Conservation (phyloP, 2,329 filamentous ascomycete species). For the Diaporthe destruens region DNA sequence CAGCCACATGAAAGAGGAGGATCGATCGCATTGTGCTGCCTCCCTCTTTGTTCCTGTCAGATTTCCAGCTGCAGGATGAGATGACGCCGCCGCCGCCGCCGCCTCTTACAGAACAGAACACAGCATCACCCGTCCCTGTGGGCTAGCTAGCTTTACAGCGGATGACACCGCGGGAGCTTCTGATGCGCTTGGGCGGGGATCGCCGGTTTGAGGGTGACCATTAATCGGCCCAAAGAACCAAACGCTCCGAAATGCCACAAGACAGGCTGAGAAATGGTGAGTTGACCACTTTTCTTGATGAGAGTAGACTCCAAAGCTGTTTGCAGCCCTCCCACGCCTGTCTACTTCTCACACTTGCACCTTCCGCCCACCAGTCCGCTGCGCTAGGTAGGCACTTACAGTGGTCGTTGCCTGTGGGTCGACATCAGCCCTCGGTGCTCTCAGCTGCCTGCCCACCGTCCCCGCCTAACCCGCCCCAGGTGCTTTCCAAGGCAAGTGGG, state of each 20-base stretch:
- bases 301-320: too few species aligned
- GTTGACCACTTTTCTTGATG: neutral
- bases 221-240: neutral
- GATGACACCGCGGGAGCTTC: neutral
- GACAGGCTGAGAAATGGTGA: slow-evolving; percentile 9
- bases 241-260: slow-evolving; percentile 3
- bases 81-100: neutral
- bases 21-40: neutral
- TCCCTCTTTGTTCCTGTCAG: neutral
- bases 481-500: slow-evolving; percentile 20
- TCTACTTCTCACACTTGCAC: neutral
- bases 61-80: neutral
- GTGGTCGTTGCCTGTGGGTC: neutral
- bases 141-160: slow-evolving; percentile 1
- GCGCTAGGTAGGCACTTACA: neutral
- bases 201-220: neutral
- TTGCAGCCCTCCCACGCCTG: neutral
- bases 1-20: neutral
- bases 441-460: slow-evolving; percentile 12
- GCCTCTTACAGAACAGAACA: neutral
- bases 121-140: neutral
- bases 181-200: neutral
- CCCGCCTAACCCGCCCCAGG: neutral
- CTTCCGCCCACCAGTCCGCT: neutral
- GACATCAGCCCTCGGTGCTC: neutral